A percentile compares a stretch with the other conserved stretches of the same genome.
These are phyloP conservation scores for Metschnikowia borealis DNA, from an alignment of 805 yeast species.

Conservation along the genomic window DNA sequence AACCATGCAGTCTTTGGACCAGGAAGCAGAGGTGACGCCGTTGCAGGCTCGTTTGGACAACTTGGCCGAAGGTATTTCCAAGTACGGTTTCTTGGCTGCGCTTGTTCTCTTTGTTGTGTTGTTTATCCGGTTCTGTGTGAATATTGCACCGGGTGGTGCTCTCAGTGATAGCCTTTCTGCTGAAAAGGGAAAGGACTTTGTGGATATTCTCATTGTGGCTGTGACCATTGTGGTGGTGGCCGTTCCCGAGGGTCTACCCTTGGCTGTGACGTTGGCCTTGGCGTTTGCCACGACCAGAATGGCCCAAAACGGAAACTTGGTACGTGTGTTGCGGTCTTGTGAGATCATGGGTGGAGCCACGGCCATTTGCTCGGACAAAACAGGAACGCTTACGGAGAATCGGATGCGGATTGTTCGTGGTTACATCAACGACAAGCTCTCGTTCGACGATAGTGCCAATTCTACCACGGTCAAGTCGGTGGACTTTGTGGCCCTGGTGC, in stretches of 20 bases:
- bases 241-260: conserved; percentile 98
- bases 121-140: conserved; percentile 67
- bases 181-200: conserved; percentile 76
- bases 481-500: conserved; percentile 20
- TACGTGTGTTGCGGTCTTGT: conserved; percentile 89
- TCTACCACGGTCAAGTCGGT: conserved; percentile 27
- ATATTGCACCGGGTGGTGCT: conserved; percentile 50
- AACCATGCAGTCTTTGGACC: conserved; percentile 75
- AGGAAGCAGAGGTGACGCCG: conserved; percentile 83
- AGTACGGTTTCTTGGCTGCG: conserved; percentile 87
- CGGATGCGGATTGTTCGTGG: conserved; percentile 87
- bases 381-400: conserved; percentile 95
- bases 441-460: conserved; percentile 44
- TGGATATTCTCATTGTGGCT: conserved; percentile 84
- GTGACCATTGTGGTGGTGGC: conserved; percentile 95
- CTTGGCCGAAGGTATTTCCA: conserved; percentile 92
- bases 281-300: conserved; percentile 98
- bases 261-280: conserved; percentile 93
- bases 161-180: conserved; percentile 50
- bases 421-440: conserved; percentile 19
- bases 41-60: conserved; percentile 75
- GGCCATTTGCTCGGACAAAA: conserved; percentile 91
- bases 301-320: conserved; percentile 95
- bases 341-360: conserved; percentile 99
- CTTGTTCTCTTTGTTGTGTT: conserved; percentile 73